Percentiles rank a stretch among this genome's conserved stretches.
Evolutionary conservation across 805 yeast species (phyloP).

Genomic region (Candida multigemmis): DNA sequence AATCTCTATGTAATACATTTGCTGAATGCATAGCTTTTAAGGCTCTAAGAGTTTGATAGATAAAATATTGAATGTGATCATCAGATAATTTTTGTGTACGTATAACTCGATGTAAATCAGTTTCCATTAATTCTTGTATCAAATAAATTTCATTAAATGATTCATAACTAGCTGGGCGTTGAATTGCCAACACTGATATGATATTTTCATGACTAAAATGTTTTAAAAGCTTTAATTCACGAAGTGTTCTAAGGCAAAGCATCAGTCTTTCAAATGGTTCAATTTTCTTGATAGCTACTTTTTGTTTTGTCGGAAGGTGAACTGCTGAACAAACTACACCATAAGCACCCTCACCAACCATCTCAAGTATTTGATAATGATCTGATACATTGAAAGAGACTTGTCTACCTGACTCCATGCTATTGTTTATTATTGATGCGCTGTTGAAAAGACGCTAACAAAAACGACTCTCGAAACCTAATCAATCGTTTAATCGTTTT

Average conservation of each 20-base stretch:
- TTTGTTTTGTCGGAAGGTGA: constrained; percentile 76
- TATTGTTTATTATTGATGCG: too few relatives aligned
- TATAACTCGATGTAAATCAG: constrained; percentile 76
- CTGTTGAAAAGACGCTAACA: too few relatives aligned
- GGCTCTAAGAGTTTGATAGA: constrained; percentile 86
- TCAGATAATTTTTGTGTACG: constrained; percentile 77
- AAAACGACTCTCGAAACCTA: too few relatives aligned
- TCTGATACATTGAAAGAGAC: constrained; percentile 75
- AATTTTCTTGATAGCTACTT: constrained; percentile 93
- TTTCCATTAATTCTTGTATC: constrained; percentile 82
- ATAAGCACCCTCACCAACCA: constrained; percentile 94
- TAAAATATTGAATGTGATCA: constrained; percentile 89
- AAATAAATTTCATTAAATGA: constrained; percentile 80
- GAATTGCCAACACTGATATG: constrained; percentile 81
- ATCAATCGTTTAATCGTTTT: too few relatives aligned
- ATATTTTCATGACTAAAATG: constrained; percentile 94
- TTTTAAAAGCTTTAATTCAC: constrained; percentile 81
- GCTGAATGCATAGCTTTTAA: constrained; percentile 87
- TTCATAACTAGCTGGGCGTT: constrained; percentile 70
- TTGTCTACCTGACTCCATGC: too few relatives aligned
- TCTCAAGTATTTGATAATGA: constrained; percentile 75
- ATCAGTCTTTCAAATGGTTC: constrained; percentile 85
- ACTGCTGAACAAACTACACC: constrained; percentile 89
- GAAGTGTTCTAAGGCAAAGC: constrained; percentile 79
- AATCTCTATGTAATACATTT: constrained; percentile 88